Conservation (phyloP, 257 asterid genomes). For the Cinchona pubescens region DNA sequence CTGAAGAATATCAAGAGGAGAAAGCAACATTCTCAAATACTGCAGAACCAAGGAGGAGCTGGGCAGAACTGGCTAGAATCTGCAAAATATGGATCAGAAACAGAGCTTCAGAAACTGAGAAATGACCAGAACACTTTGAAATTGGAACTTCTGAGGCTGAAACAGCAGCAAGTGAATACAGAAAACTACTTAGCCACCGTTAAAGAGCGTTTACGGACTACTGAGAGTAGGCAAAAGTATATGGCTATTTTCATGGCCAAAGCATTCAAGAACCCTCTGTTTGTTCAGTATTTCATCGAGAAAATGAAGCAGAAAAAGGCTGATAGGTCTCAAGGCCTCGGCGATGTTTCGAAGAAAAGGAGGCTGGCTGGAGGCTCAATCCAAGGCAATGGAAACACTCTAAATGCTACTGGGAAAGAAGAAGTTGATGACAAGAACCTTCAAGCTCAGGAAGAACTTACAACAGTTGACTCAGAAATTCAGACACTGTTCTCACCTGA, state of each 20-base stretch:
- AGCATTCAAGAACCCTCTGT: conserved; percentile 49
- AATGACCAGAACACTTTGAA: conserved; percentile 41
- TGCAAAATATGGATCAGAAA: conserved; percentile 25
- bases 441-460: conserved; percentile 38
- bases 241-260: conserved; percentile 46
- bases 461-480: conserved; percentile 38
- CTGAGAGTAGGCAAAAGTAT: conserved; percentile 50
- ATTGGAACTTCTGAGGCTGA: conserved; percentile 50
- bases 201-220: conserved; percentile 41
- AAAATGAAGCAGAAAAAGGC: conserved; percentile 34
- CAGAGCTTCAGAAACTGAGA: conserved; percentile 51
- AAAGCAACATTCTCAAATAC: conserved; percentile 44
- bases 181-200: conserved; percentile 39
- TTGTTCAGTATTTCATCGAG: conserved; percentile 34
- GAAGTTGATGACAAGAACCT: conserved; percentile 12
- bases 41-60: conserved; percentile 22
- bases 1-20: conserved; percentile 73
- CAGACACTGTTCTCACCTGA: conserved; percentile 41
- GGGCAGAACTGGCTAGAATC: conserved; percentile 35
- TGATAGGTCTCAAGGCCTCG: conserved; percentile 19
- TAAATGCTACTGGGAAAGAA: conserved; percentile 29
- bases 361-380: conserved; percentile 17
- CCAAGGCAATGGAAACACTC: neutral
- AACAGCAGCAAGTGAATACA: conserved; percentile 54
- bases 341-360: conserved; percentile 22